Evolutionary conservation across 2,329 filamentous ascomycete genomes (phyloP).

Genomic region (Colletotrichum echinochloae): DNA sequence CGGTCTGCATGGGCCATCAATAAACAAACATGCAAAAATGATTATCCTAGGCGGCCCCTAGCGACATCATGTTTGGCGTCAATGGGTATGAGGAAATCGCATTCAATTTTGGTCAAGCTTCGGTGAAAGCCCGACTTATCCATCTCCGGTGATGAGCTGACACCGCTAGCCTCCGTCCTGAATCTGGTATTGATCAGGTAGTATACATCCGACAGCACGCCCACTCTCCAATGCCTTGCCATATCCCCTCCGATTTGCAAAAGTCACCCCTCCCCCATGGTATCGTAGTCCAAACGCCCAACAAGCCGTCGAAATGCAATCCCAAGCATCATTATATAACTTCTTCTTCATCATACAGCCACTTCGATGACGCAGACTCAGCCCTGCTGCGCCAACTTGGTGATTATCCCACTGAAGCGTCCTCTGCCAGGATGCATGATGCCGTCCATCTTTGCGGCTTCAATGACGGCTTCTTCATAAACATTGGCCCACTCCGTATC

Average conservation of each 20-base stretch:
- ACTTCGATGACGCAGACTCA: neutral
- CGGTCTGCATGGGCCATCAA: constrained; percentile 39
- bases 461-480: constrained; percentile 49
- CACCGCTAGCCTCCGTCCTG: no score
- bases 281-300: constrained; percentile 27
- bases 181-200: neutral
- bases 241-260: neutral
- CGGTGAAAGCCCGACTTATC: neutral
- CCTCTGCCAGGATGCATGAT: constrained; percentile 51
- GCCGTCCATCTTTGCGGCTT: constrained; percentile 52
- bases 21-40: constrained; percentile 41
- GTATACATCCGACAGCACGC: neutral
- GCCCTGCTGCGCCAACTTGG: constrained; percentile 25
- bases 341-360: neutral
- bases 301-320: neutral
- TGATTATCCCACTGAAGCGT: constrained; percentile 55
- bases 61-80: constrained; percentile 35
- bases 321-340: neutral
- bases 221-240: neutral
- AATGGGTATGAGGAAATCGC: constrained; percentile 45
- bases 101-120: constrained; percentile 45
- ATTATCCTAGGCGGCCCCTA: constrained; percentile 23
- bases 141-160: neutral
- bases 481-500: constrained; percentile 52
- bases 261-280: constrained; percentile 7